Base-by-base conservation (phyloP, 2,329 filamentous ascomycete genomes). In the Pestalotiopsis sp. region DNA sequence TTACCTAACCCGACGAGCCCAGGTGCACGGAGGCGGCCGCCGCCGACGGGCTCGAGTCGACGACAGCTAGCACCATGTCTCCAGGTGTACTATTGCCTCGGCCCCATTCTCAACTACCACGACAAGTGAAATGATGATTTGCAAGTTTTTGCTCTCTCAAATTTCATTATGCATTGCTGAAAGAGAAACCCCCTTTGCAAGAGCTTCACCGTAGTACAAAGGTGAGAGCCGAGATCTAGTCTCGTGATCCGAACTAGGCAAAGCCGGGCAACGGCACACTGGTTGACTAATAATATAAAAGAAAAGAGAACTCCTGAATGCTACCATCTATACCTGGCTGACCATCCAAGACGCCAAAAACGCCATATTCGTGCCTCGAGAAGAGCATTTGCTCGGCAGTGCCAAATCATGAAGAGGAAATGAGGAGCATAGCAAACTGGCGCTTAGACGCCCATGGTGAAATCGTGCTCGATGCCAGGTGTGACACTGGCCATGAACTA, bases 381-480 rank as follows among this genome's bases (percentile, higher is more conserved):
- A 52, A 52, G 20, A n/a, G 45, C 20, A 17, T 52, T 52, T 52
- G 41, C n/a, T 49, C n/a, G n/a, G 41, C 41, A 49, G 41, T 49
- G n/a, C n/a, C 4, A 52, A n/a, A 20, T 20, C 17, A n/a, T 9
- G 6, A 52, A 52, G 20, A n/a, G 20, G n/a, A 23, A 52, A n/a
- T 17, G 41, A n/a, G n/a, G n/a, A 49, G 41, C 6, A 59, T 17
- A n/a, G 14, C 36, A 64, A 27, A 64, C n/a, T 49, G 17, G 56
- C 31, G 25, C 58, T 85, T 85, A 97, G 52, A 97, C 91, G 5
- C 94, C 93, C 94, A 98, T 98, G 0, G 95, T 98, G 80, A 97
- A 98, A 79, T 98, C 95, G 80, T 98, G 94, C 82, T 98, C 95
- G 80, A 99, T 98, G 62, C 95, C 95, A 5, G 96, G 96, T 17